These are phyloP conservation scores for Suillus weaverae DNA, from an alignment of 768 basidiomycete genomes.

Conservation along the genomic window DNA sequence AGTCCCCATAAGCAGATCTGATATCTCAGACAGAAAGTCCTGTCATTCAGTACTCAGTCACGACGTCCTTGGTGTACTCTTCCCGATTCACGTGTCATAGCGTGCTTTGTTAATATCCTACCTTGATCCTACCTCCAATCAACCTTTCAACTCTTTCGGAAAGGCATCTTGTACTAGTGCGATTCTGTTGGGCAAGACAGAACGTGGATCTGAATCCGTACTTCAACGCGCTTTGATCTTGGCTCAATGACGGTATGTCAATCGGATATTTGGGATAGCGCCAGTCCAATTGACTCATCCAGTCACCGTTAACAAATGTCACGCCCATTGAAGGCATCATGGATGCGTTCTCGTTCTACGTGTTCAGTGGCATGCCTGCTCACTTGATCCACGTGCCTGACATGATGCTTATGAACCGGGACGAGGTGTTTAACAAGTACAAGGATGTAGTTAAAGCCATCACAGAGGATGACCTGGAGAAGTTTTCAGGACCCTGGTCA, in stretches of 20 bases:
- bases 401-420: conserved; percentile 15
- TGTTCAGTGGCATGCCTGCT: conserved; percentile 21
- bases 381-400: conserved; percentile 18
- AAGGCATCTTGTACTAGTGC: not conserved
- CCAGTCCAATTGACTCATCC: not conserved
- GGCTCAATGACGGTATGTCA: not conserved
- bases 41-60: no score
- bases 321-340: not conserved
- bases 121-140: not conserved
- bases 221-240: not conserved
- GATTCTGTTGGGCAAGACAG: not conserved
- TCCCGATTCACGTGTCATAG: no score
- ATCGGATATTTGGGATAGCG: not conserved
- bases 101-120: not conserved
- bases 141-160: not conserved
- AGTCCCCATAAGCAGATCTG: no score
- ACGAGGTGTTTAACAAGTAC: conserved; percentile 6
- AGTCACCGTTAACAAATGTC: not conserved
- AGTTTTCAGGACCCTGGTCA: not conserved
- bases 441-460: not conserved
- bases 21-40: no score
- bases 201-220: not conserved
- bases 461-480: conserved; percentile 6
- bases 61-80: no score
- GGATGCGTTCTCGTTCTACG: conserved; percentile 9